These are phyloP conservation scores for Musa itinerans DNA, from an alignment of 176 grass and related monocot genomes.

Conservation along the genomic window DNA sequence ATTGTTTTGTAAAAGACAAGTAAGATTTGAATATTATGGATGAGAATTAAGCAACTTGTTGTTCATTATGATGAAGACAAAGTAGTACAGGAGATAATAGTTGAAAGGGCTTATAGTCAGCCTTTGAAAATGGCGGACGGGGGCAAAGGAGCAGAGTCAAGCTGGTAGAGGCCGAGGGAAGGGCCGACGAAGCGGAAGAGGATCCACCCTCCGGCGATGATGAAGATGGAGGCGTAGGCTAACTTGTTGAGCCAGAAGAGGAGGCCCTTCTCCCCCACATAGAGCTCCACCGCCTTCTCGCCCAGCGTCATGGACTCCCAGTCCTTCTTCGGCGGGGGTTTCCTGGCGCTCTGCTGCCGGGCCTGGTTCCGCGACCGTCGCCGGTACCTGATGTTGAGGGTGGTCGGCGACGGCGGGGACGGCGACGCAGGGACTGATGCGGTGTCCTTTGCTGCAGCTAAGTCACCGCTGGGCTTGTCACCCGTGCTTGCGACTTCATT, in stretches of 20 bases:
- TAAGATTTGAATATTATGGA: not conserved
- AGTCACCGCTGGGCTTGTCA: not conserved
- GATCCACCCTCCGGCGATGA: constrained; percentile 66
- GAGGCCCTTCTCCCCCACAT: constrained; percentile 75
- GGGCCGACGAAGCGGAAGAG: constrained; percentile 93
- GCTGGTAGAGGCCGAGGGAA: constrained; percentile 61
- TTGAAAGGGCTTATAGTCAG: not conserved
- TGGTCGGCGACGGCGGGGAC: constrained; percentile 20
- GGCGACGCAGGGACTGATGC: constrained; percentile 17
- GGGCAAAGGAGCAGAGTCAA: constrained; percentile 56
- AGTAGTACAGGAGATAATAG: not conserved
- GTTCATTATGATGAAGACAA: not conserved
- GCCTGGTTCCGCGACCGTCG: constrained; percentile 18
- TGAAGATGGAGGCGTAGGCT: constrained; percentile 85
- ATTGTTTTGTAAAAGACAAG: not conserved
- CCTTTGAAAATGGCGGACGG: constrained; percentile 40
- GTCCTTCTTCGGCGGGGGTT: constrained; percentile 31
- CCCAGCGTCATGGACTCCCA: constrained; percentile 73
- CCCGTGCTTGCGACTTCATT: not conserved
- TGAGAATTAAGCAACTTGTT: not conserved
- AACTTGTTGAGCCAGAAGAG: constrained; percentile 98
- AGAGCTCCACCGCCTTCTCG: constrained; percentile 78
- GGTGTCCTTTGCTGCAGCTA: constrained; percentile 18
- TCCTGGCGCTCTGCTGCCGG: constrained; percentile 5
- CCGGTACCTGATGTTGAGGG: constrained; percentile 41